These are phyloP conservation scores for Didymella keratinophila DNA, from an alignment of 2,329 filamentous ascomycete genomes.

Conservation along the genomic window DNA sequence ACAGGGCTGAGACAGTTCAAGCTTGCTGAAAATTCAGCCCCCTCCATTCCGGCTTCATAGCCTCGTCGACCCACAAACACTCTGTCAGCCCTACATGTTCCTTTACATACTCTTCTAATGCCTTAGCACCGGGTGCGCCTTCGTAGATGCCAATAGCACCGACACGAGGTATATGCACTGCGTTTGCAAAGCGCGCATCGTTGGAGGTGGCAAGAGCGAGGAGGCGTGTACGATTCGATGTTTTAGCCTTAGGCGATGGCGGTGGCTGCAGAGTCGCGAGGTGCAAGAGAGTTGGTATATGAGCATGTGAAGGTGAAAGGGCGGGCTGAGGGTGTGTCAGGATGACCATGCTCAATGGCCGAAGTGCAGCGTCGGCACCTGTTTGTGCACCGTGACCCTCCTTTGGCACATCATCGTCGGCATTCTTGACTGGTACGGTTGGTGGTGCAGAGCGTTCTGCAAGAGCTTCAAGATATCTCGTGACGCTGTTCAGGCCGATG, in stretches of 20 bases:
- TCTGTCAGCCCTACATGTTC: conserved; percentile 62
- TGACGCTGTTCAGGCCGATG: conserved; percentile 71
- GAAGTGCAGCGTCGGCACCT: background rate
- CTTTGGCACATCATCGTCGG: background rate
- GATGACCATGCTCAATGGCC: conserved; percentile 38
- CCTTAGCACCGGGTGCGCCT: conserved; percentile 64
- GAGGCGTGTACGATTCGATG: conserved; percentile 58
- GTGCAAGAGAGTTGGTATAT: conserved; percentile 45
- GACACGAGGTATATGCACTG: conserved; percentile 68
- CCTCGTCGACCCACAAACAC: conserved; percentile 65
- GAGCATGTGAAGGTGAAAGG: conserved; percentile 44
- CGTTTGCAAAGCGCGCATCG: conserved; percentile 64
- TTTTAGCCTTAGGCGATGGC: conserved; percentile 14
- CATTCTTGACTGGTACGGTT: conserved; percentile 1
- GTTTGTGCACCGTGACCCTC: background rate
- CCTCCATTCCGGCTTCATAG: conserved; percentile 49
- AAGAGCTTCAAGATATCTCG: conserved; percentile 63
- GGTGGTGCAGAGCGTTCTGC: conserved; percentile 39
- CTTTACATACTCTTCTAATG: conserved; percentile 65
- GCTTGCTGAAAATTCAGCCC: conserved; percentile 51
- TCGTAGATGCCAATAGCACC: conserved; percentile 69
- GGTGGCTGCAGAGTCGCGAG: conserved; percentile 28
- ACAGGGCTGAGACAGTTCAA: too few relatives aligned
- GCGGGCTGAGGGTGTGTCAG: conserved; percentile 45
- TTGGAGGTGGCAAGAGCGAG: conserved; percentile 69